phyloP scores from a whole-genome alignment of 1,284 basidiomycete species.

The Ganoderma resinaceum region DNA sequence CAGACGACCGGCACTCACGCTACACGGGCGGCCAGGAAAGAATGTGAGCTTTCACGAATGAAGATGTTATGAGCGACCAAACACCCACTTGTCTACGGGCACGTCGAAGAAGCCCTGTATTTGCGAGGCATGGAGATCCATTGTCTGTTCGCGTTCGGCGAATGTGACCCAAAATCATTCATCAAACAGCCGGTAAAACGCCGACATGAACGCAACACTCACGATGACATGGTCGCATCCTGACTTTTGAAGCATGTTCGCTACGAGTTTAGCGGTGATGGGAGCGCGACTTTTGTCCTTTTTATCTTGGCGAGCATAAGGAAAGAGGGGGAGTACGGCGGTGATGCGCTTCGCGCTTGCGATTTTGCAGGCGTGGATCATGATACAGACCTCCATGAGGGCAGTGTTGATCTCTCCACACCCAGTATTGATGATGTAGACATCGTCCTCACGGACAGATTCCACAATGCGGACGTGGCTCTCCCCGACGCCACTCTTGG shows the following conservation, averaged over 20 bases:
- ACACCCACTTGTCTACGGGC: conserved; percentile 97
- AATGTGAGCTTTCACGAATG: conserved; percentile 29
- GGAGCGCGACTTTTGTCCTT: conserved; percentile 99
- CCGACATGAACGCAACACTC: conserved; percentile 46
- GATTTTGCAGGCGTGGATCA: conserved; percentile 99
- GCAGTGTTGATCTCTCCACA: conserved; percentile 88
- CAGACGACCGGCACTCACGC: conserved; percentile 52
- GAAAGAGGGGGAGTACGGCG: conserved; percentile 94
- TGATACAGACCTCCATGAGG: conserved; percentile 97
- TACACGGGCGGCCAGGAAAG: conserved; percentile 38
- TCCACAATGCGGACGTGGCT: conserved; percentile 92
- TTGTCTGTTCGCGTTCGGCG: conserved; percentile 68
- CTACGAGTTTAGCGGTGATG: conserved; percentile 98
- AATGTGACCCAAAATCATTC: background rate
- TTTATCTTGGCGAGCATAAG: conserved; percentile 97
- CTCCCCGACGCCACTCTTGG: conserved; percentile 92
- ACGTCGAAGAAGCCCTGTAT: conserved; percentile 99
- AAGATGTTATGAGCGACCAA: conserved; percentile 24
- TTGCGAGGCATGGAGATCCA: conserved; percentile 98
- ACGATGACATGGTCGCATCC: conserved; percentile 99
- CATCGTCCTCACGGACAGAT: conserved; percentile 97
- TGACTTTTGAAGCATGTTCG: conserved; percentile 98
- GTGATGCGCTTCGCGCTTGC: conserved; percentile 96
- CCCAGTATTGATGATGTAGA: conserved; percentile 98
- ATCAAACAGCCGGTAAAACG: conserved; percentile 6